phyloP scores from a whole-genome alignment of 331 rosid genomes.

The Quercus phellos region DNA sequence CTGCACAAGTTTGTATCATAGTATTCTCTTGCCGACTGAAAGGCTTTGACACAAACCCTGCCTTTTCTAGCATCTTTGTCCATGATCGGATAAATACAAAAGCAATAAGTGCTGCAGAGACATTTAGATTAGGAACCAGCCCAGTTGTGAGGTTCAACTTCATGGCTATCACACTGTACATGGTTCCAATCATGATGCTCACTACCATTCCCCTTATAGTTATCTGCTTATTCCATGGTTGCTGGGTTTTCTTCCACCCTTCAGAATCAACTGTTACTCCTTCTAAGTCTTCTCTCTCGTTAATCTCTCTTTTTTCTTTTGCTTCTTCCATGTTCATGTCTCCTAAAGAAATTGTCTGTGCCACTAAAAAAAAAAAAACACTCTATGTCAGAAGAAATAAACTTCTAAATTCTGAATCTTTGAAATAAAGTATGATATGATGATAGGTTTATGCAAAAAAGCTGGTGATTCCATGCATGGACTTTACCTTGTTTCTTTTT shows the following conservation, averaged over 20 bases:
- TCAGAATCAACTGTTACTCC: not conserved
- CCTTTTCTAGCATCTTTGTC: slow-evolving; percentile 53
- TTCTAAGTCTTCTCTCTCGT: slow-evolving; percentile 29
- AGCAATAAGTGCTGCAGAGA: slow-evolving; percentile 85
- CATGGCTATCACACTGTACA: slow-evolving; percentile 76
- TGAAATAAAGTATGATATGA: not conserved
- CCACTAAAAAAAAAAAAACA: not conserved
- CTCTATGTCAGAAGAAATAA: not conserved
- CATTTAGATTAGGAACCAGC: slow-evolving; percentile 73
- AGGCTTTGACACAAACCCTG: slow-evolving; percentile 65
- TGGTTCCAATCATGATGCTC: slow-evolving; percentile 63
- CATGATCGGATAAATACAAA: slow-evolving; percentile 62
- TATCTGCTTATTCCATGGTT: slow-evolving; percentile 65
- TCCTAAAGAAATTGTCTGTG: not conserved
- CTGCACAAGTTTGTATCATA: slow-evolving; percentile 87
- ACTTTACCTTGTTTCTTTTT: not conserved
- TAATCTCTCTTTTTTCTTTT: slow-evolving; percentile 28
- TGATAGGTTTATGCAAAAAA: not conserved
- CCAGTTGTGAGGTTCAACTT: slow-evolving; percentile 92
- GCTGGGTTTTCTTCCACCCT: slow-evolving; percentile 9
- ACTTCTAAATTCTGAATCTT: not conserved
- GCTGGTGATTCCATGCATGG: not conserved
- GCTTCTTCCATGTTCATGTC: slow-evolving; percentile 29
- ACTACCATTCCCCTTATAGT: slow-evolving; percentile 69
- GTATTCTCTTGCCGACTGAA: slow-evolving; percentile 92